Conservation (phyloP, 1,139 yeast genomes). For the Sugiyamaella castrensis region DNA sequence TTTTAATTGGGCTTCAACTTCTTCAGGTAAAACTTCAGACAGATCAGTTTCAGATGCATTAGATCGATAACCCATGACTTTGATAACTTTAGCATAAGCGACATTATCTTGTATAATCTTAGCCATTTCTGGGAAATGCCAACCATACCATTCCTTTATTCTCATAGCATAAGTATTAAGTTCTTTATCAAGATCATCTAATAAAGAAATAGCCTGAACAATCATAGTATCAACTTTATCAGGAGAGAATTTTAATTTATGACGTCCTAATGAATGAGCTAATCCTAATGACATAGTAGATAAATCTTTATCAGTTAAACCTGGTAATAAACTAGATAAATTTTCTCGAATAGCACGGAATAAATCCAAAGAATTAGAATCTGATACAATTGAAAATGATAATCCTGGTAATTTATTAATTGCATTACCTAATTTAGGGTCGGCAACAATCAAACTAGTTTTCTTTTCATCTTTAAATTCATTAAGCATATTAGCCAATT, state of each 20-base stretch:
- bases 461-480: slow-evolving; percentile 87
- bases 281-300: slow-evolving; percentile 95
- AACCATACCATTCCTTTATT: slow-evolving; percentile 97
- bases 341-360: slow-evolving; percentile 94
- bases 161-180: slow-evolving; percentile 98
- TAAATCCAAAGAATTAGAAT: slow-evolving; percentile 90
- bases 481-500: slow-evolving; percentile 69
- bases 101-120: slow-evolving; percentile 94
- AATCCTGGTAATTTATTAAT: slow-evolving; percentile 87
- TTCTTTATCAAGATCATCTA: slow-evolving; percentile 96
- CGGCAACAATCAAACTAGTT: slow-evolving; percentile 86
- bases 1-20: slow-evolving; percentile 52
- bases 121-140: slow-evolving; percentile 99
- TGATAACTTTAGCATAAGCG: slow-evolving; percentile 70
- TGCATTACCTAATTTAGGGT: slow-evolving; percentile 92
- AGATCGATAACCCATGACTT: slow-evolving; percentile 92
- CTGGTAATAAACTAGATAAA: slow-evolving; percentile 91
- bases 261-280: slow-evolving; percentile 92
- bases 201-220: slow-evolving; percentile 95
- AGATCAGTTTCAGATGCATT: slow-evolving; percentile 87
- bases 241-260: slow-evolving; percentile 94
- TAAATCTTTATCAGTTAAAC: slow-evolving; percentile 78
- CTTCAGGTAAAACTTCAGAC: slow-evolving; percentile 86
- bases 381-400: slow-evolving; percentile 84
- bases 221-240: slow-evolving; percentile 98